Base-by-base conservation (phyloP, 176 grass and related monocot species). In the Phoenix dactylifera region DNA sequence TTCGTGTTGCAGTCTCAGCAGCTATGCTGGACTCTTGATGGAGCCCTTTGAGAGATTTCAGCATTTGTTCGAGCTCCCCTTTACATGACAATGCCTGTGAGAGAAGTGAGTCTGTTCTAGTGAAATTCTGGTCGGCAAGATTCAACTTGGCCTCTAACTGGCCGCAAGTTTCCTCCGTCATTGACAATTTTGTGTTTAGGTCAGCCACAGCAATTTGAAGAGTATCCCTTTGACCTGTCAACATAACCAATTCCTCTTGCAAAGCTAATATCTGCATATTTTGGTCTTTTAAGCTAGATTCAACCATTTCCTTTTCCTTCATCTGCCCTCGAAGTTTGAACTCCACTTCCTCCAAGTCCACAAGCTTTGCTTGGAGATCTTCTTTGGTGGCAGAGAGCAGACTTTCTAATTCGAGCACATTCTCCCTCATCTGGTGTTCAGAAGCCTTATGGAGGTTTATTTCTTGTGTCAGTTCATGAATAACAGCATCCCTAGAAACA, bases 391-490 rank as follows among this genome's bases (percentile, higher is more conserved):
- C 49, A 53, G 75, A 48, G 85, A 96, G 57, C 51, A 74, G 52
- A 61, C 53, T 74, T 72, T 90, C 74, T 68, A 96, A 65, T 80
- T 74, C 62, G 49, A 78, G 50, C 29, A 75, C 63, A 18, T 75
- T 79, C 61, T 82, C 86, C 58, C 72, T 87, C 56, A 90, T 67
- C 26, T 59, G 77, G 18, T 87, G 73, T 80, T 90, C 86, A 77
- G 81, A 84, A 14, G 75, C 74, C 63, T 59, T 79, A 58, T 72
- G 75, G 65, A 74, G 64, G 74, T 71, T 79, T 49, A 79, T 59
- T 69, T 96, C 86, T 82, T 96, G 76, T 51, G 65, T 75, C 55
- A 96, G 65, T 67, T 81, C 77, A 69, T 72, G 75, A 26, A 87
- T 66, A 65, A 55, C 59, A 52, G 60, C 66, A 56, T 90, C 83